Conservation (phyloP, 257 asterid species). For the Solanum corneliomulleri region DNA sequence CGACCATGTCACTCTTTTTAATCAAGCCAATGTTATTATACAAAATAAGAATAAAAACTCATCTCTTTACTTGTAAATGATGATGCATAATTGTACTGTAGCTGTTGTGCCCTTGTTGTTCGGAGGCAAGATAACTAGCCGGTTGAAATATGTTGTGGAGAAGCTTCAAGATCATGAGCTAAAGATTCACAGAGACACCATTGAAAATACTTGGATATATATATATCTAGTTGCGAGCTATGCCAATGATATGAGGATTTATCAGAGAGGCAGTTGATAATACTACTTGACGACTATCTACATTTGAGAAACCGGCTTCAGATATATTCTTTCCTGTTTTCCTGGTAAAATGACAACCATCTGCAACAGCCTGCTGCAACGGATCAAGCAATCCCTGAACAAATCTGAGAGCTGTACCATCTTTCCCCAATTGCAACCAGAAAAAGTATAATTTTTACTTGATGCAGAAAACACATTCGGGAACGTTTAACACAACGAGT, state of each 20-base stretch:
- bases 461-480: not conserved
- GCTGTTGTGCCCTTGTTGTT: not conserved
- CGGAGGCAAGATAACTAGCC: not conserved
- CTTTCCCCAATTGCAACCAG: slow-evolving; percentile 16
- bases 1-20: not conserved
- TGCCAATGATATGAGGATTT: slow-evolving; percentile 67
- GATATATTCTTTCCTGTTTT: slow-evolving; percentile 35
- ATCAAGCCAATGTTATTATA: not conserved
- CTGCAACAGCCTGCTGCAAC: slow-evolving; percentile 62
- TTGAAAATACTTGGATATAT: not conserved
- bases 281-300: slow-evolving; percentile 33
- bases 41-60: not conserved
- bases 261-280: slow-evolving; percentile 46
- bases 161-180: not conserved
- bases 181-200: not conserved
- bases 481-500: not conserved
- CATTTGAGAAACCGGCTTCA: slow-evolving; percentile 43
- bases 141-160: not conserved
- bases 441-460: not conserved
- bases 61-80: not conserved
- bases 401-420: slow-evolving; percentile 52
- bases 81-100: not conserved
- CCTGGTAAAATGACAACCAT: slow-evolving; percentile 75
- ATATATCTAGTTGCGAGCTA: slow-evolving; percentile 38
- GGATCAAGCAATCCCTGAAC: slow-evolving; percentile 73